A percentile compares a stretch with the other conserved stretches of the same genome.
Evolutionary conservation across 495 filamentous ascomycete species (phyloP).

Genomic region (Aspergillus taichungensis): DNA sequence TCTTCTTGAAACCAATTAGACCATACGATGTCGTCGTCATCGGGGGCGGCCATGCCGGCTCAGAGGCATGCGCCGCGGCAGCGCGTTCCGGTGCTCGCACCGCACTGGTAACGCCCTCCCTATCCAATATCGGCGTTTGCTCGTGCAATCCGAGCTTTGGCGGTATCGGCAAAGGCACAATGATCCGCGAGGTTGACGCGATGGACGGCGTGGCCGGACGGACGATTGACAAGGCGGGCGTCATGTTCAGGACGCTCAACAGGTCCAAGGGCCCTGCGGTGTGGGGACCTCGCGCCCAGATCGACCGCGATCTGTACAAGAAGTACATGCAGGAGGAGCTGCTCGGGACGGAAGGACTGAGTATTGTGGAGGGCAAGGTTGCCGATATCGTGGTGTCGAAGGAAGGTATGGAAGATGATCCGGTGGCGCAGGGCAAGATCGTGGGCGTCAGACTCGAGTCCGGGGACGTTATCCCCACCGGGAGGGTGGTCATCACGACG

Average conservation of each 20-base stretch:
- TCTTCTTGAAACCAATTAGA: constrained; percentile 27
- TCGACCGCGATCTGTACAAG: constrained; percentile 85
- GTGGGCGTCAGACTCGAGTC: constrained; percentile 81
- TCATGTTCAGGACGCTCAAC: constrained; percentile 88
- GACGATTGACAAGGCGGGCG: constrained; percentile 86
- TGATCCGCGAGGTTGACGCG: constrained; percentile 91
- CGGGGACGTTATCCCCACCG: constrained; percentile 73
- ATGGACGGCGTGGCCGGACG: constrained; percentile 85
- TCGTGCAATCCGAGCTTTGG: constrained; percentile 98
- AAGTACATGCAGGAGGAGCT: constrained; percentile 89
- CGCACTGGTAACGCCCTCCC: constrained; percentile 75
- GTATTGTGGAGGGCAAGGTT: constrained; percentile 75
- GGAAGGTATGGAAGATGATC: constrained; percentile 33
- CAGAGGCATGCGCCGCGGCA: constrained; percentile 89
- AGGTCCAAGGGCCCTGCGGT: constrained; percentile 86
- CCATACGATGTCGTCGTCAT: constrained; percentile 91
- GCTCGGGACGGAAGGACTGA: constrained; percentile 61
- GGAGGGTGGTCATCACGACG: constrained; percentile 85
- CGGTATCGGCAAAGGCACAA: constrained; percentile 97
- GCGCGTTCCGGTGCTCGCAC: constrained; percentile 85
- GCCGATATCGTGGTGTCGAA: constrained; percentile 75
- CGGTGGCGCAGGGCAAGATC: constrained; percentile 61
- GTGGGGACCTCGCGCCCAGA: constrained; percentile 94
- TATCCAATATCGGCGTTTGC: constrained; percentile 87
- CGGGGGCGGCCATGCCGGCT: constrained; percentile 90